Percentiles rank a stretch among this genome's conserved stretches.
phyloP scores from a whole-genome alignment of 2,329 filamentous ascomycete species.

The Fusarium sp. region DNA sequence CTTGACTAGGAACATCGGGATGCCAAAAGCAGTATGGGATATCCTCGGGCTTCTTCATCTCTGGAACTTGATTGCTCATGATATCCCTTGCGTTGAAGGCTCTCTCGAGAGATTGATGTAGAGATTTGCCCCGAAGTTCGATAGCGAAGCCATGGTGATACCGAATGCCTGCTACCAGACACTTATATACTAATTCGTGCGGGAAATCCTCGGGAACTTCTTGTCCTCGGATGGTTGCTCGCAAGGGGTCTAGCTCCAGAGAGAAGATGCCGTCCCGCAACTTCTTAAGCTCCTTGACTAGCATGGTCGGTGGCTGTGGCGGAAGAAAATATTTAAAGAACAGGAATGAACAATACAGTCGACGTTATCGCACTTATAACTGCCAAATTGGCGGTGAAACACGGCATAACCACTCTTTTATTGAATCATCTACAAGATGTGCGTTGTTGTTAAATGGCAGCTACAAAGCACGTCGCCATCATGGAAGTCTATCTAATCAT shows the following conservation, averaged over 20 bases:
- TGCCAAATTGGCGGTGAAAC: rapidly evolving
- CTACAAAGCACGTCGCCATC: not conserved
- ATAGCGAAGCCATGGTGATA: not conserved
- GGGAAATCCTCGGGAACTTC: not conserved
- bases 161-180: not conserved
- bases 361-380: not conserved
- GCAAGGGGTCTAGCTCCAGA: not conserved
- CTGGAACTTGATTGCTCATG: slow-evolving; percentile 53
- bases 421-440: not conserved
- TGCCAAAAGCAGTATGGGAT: slow-evolving; percentile 59
- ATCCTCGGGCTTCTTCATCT: slow-evolving; percentile 33
- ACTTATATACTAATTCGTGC: not conserved
- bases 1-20: slow-evolving; percentile 52
- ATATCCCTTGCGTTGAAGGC: slow-evolving; percentile 51
- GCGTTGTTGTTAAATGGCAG: not conserved
- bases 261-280: too few species aligned
- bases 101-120: not conserved
- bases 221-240: not conserved
- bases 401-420: not conserved
- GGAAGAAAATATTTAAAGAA: too few species aligned
- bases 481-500: too few species aligned
- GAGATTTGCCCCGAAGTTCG: not conserved
- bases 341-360: not conserved
- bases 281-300: too few species aligned
- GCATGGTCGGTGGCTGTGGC: too few species aligned